Evolutionary conservation across 305 asterid species (phyloP).

Genomic region (Solanum aculeatissimum): DNA sequence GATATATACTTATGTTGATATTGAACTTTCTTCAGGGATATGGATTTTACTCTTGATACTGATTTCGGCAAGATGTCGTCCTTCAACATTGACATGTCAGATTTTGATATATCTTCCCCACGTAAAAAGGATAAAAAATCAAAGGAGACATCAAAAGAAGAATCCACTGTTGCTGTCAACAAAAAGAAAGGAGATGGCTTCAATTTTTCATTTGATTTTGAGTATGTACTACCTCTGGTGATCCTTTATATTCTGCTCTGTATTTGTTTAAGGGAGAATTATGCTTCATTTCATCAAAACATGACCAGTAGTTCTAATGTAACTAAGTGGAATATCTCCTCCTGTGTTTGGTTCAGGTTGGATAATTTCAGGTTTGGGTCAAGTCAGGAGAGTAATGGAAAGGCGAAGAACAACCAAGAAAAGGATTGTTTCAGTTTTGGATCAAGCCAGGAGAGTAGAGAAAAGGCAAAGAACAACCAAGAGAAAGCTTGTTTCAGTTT

Average conservation of each 20-base stretch:
- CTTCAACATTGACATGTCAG: constrained; percentile 69
- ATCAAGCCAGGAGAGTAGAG: neutral
- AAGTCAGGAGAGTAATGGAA: constrained; percentile 24
- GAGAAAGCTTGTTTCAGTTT: neutral
- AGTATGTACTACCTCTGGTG: constrained; percentile 34
- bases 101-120: constrained; percentile 65
- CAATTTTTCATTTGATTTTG: constrained; percentile 67
- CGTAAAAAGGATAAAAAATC: constrained; percentile 35
- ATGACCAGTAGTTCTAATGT: neutral
- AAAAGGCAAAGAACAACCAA: constrained; percentile 3
- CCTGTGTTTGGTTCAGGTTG: constrained; percentile 28
- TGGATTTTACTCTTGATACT: constrained; percentile 68
- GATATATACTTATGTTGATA: neutral
- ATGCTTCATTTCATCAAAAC: neutral
- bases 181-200: constrained; percentile 42
- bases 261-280: neutral
- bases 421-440: neutral
- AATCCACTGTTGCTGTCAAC: constrained; percentile 23
- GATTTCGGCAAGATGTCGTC: constrained; percentile 70
- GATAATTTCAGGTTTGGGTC: constrained; percentile 43
- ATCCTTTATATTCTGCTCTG: neutral
- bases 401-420: constrained; percentile 13
- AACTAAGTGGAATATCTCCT: neutral
- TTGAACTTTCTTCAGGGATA: constrained; percentile 43
- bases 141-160: constrained; percentile 29